phyloP scores from a whole-genome alignment of 805 yeast genomes.

The Ogataea ganodermae region DNA sequence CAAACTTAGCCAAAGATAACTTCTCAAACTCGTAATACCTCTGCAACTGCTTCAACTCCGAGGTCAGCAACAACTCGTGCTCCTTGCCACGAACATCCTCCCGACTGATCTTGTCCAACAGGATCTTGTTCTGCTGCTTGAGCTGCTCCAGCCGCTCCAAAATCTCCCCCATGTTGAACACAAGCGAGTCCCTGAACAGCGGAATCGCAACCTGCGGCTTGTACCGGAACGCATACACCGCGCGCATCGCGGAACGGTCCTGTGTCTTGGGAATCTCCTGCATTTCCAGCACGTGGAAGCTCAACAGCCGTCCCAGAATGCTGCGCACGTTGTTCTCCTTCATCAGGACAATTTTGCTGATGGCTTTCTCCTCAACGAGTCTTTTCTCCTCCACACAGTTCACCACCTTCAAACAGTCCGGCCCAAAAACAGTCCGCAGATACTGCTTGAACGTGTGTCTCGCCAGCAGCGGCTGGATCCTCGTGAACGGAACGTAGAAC shows the following conservation, averaged over 20 bases:
- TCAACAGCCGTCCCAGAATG: slow-evolving; percentile 64
- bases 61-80: slow-evolving; percentile 66
- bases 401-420: slow-evolving; percentile 67
- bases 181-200: slow-evolving; percentile 42
- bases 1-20: slow-evolving; percentile 52
- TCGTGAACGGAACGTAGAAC: slow-evolving; percentile 64
- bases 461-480: slow-evolving; percentile 48
- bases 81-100: slow-evolving; percentile 89
- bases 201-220: slow-evolving; percentile 41
- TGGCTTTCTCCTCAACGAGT: slow-evolving; percentile 80
- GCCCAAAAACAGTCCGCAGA: slow-evolving; percentile 62
- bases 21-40: slow-evolving; percentile 60
- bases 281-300: slow-evolving; percentile 73
- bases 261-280: slow-evolving; percentile 93
- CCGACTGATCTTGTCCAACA: slow-evolving; percentile 79
- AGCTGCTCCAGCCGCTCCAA: slow-evolving; percentile 52
- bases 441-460: slow-evolving; percentile 56
- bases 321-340: slow-evolving; percentile 77
- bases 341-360: slow-evolving; percentile 73
- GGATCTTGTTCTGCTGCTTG: slow-evolving; percentile 61
- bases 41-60: slow-evolving; percentile 73
- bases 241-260: slow-evolving; percentile 88
- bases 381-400: slow-evolving; percentile 72
- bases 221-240: slow-evolving; percentile 74
- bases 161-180: slow-evolving; percentile 54